These are phyloP conservation scores for Nemania sp. DNA, from an alignment of 2,329 filamentous ascomycete genomes.

Conservation along the genomic window DNA sequence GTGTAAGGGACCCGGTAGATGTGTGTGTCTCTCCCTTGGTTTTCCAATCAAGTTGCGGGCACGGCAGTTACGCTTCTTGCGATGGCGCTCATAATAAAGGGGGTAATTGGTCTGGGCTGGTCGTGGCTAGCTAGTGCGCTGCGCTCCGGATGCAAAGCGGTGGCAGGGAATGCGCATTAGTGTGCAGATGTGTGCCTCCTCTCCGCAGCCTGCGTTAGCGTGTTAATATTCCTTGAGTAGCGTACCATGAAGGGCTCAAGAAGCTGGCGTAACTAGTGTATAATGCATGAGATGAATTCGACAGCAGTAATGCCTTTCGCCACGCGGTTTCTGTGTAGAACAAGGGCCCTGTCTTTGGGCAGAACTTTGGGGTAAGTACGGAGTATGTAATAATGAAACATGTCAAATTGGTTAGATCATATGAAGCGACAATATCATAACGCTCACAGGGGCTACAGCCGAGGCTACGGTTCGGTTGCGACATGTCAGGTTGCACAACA, in stretches of 20 bases:
- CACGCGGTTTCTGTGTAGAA: no score
- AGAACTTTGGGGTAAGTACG: no score
- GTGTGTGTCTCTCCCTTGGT: not conserved
- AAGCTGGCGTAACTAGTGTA: no score
- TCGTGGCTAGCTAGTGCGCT: not conserved
- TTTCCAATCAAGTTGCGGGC: not conserved
- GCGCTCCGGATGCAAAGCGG: not conserved
- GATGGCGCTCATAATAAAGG: slow-evolving; percentile 7
- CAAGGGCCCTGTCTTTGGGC: no score
- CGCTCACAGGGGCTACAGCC: not conserved
- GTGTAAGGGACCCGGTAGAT: not conserved
- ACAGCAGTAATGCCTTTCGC: no score
- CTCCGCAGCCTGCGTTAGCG: slow-evolving; percentile 24
- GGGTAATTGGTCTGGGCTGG: slow-evolving; percentile 4
- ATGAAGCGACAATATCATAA: slow-evolving; percentile 13
- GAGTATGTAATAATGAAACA: no score
- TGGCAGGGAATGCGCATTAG: slow-evolving; percentile 24
- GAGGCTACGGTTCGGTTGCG: not conserved
- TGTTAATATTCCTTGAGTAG: slow-evolving; percentile 10
- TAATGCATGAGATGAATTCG: no score
- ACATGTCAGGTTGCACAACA: not conserved
- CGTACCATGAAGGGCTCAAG: no score
- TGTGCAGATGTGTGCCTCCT: slow-evolving; percentile 20
- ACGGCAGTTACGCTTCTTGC: not conserved
- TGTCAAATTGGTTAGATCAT: no score